Evolutionary conservation across 306 rosid genomes (phyloP).

Genomic region (Mimosa bimucronata): DNA sequence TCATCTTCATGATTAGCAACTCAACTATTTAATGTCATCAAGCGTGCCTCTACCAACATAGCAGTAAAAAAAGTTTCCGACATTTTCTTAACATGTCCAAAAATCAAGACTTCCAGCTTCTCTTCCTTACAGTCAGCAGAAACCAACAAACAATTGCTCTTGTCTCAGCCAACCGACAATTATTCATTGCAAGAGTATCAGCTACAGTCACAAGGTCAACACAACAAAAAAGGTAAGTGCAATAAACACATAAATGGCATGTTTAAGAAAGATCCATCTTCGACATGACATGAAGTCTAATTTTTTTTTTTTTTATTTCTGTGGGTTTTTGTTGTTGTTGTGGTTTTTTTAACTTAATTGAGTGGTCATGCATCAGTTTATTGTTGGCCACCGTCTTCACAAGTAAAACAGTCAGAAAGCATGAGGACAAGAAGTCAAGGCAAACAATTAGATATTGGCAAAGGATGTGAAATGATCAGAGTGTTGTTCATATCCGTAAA

Average conservation of each 20-base stretch:
- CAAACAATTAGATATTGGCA: neutral
- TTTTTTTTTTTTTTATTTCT: too few species aligned
- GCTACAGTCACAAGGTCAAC: conserved; percentile 1
- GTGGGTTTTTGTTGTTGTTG: too few species aligned
- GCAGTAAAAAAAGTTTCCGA: neutral
- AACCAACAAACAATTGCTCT: neutral
- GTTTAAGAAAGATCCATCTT: neutral
- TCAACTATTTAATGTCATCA: neutral
- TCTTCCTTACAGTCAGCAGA: neutral
- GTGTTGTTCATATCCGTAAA: neutral
- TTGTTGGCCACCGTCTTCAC: neutral
- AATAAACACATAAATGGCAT: neutral
- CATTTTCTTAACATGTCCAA: neutral
- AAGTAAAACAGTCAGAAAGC: neutral
- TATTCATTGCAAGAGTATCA: neutral
- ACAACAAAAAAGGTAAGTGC: neutral
- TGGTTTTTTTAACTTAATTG: too few species aligned
- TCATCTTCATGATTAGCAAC: neutral
- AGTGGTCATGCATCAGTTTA: neutral
- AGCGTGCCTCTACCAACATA: neutral
- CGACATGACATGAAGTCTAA: neutral
- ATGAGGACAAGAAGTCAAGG: neutral
- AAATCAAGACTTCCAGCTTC: neutral
- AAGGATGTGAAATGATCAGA: neutral
- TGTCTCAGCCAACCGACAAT: neutral